Percentiles rank a stretch among this genome's conserved stretches.
These are phyloP conservation scores for Artemisia tridentata DNA, from an alignment of 129 eudicot species.

Conservation along the genomic window DNA sequence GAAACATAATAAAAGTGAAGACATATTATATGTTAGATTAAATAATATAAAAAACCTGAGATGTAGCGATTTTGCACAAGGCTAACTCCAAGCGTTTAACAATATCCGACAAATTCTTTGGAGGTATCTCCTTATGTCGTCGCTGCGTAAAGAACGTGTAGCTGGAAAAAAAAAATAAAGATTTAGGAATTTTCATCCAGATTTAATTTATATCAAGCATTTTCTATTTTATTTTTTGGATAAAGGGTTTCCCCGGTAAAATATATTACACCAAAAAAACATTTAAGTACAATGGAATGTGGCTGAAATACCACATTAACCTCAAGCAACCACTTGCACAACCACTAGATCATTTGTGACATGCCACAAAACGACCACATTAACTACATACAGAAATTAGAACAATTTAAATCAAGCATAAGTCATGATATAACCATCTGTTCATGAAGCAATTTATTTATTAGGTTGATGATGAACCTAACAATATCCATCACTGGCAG, in stretches of 20 bases:
- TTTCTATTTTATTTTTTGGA: too few relatives aligned
- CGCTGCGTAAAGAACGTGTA: conserved; percentile 50
- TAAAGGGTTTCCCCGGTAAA: too few relatives aligned
- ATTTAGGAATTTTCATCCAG: neutral
- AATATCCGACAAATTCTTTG: conserved; percentile 52
- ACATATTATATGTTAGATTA: neutral
- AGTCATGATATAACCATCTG: neutral
- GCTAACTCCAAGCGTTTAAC: conserved; percentile 82
- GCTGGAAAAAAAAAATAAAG: conserved; percentile 39
- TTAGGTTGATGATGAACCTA: neutral
- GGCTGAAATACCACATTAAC: too few relatives aligned
- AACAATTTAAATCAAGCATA: neutral
- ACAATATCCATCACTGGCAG: conserved; percentile 2
- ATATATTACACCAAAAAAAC: too few relatives aligned
- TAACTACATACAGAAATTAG: too few relatives aligned
- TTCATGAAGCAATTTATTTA: conserved; percentile 4
- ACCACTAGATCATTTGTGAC: too few relatives aligned
- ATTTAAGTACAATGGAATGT: too few relatives aligned
- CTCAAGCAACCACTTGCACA: too few relatives aligned
- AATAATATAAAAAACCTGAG: conserved; percentile 47
- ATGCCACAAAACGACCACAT: too few relatives aligned
- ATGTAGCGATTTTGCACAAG: conserved; percentile 51
- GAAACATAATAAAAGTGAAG: neutral
- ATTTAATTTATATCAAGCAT: conserved; percentile 7
- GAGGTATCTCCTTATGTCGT: conserved; percentile 39